phyloP scores from a whole-genome alignment of 2,329 filamentous ascomycete species.

The Triangularia setosa region DNA sequence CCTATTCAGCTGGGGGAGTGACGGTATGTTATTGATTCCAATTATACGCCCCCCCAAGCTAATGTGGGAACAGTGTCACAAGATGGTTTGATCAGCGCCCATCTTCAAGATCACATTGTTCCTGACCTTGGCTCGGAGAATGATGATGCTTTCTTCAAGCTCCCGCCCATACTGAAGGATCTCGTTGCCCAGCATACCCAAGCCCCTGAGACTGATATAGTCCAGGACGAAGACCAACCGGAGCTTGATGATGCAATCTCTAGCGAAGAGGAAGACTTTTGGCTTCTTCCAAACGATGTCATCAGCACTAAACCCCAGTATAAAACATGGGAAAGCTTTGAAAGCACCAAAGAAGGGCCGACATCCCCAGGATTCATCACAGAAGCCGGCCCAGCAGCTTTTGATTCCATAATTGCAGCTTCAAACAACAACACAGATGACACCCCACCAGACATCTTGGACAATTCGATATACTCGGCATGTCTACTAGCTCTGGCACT shows the following conservation, averaged over 20 bases:
- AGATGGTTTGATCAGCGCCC: not conserved
- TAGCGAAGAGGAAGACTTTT: conserved; percentile 39
- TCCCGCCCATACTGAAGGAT: conserved; percentile 33
- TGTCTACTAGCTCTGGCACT: conserved; percentile 64
- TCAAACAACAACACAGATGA: conserved; percentile 33
- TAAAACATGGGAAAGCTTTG: conserved; percentile 68
- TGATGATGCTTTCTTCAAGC: conserved; percentile 39
- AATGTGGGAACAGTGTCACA: too few species aligned
- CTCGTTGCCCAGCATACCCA: conserved; percentile 7
- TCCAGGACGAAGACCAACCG: not conserved
- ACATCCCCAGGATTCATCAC: conserved; percentile 53
- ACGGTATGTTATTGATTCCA: conserved; percentile 26
- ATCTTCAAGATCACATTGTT: not conserved
- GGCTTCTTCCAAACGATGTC: conserved; percentile 41
- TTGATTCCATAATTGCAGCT: conserved; percentile 57
- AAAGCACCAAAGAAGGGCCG: conserved; percentile 36
- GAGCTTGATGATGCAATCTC: not conserved
- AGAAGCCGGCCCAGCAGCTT: conserved; percentile 62
- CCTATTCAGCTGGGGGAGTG: conserved; percentile 44
- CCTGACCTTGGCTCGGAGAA: not conserved
- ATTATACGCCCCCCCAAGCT: not conserved
- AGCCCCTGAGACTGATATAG: conserved; percentile 1
- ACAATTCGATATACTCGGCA: conserved; percentile 46
- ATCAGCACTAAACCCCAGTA: conserved; percentile 39
- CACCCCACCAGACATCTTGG: conserved; percentile 40